Percentiles rank a stretch among this genome's conserved stretches.
Evolutionary conservation across 768 basidiomycete genomes (phyloP).

Genomic region (Lentinula lateritia): DNA sequence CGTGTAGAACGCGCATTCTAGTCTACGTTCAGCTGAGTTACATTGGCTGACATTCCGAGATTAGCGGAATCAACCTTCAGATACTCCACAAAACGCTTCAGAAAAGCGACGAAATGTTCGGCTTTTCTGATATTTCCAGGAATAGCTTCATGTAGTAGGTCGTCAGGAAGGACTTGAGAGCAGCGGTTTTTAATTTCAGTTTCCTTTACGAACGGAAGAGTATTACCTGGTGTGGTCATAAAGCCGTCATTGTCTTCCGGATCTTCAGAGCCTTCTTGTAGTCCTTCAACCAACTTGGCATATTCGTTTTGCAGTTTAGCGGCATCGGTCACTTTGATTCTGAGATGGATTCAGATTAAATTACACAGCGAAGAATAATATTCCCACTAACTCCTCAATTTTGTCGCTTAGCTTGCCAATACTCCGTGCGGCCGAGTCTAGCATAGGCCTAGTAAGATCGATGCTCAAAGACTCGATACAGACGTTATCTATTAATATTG

Average conservation of each 20-base stretch:
- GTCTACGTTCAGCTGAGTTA: conserved; percentile 47
- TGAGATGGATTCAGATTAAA: conserved; percentile 23
- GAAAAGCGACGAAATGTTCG: conserved; percentile 97
- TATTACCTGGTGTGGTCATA: conserved; percentile 82
- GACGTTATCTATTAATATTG: conserved; percentile 73
- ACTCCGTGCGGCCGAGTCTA: conserved; percentile 89
- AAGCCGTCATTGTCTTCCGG: conserved; percentile 68
- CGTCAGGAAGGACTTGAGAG: conserved; percentile 78
- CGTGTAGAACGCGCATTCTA: conserved; percentile 97
- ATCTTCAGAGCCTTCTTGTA: conserved; percentile 70
- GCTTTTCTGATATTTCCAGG: conserved; percentile 99
- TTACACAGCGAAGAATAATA: not conserved
- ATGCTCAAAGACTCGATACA: conserved; percentile 98
- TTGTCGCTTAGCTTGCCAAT: conserved; percentile 82
- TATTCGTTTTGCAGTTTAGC: conserved; percentile 96
- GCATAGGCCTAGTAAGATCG: conserved; percentile 94
- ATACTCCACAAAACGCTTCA: conserved; percentile 98
- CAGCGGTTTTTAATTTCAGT: not conserved
- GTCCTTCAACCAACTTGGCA: conserved; percentile 87
- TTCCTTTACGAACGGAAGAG: not conserved
- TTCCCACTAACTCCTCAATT: conserved; percentile 79
- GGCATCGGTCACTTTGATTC: conserved; percentile 92
- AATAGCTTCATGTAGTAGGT: conserved; percentile 90
- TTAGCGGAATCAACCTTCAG: conserved; percentile 61
- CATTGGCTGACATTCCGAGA: not conserved